Percentiles rank a stretch among this genome's conserved stretches.
These are phyloP conservation scores for Ilex aquifolium DNA, from an alignment of 257 asterid genomes.

Conservation along the genomic window DNA sequence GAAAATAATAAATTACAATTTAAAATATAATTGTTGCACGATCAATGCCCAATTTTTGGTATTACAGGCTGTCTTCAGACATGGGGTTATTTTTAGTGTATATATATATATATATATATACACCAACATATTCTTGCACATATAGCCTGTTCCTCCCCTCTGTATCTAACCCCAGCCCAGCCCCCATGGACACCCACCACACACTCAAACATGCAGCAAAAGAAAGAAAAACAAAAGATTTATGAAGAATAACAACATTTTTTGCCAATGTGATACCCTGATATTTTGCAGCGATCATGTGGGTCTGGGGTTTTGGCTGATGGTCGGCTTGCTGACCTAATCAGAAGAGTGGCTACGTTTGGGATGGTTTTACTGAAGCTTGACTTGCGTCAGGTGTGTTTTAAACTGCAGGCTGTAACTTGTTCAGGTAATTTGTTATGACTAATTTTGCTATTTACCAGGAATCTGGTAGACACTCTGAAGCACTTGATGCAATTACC, in stretches of 20 bases:
- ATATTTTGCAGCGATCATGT: constrained; percentile 60
- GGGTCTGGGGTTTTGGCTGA: constrained; percentile 92
- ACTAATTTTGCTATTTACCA: constrained; percentile 28
- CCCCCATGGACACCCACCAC: too few relatives aligned
- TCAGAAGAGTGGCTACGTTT: constrained; percentile 83
- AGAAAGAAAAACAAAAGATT: not conserved
- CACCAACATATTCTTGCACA: too few relatives aligned
- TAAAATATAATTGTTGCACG: too few relatives aligned
- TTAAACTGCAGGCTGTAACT: not conserved
- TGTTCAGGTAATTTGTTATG: constrained; percentile 9
- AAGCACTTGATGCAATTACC: constrained; percentile 90
- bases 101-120: too few relatives aligned
- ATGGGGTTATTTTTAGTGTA: too few relatives aligned
- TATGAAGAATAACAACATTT: not conserved
- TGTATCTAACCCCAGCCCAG: too few relatives aligned
- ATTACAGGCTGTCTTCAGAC: too few relatives aligned
- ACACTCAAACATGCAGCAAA: too few relatives aligned
- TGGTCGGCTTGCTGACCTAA: constrained; percentile 86
- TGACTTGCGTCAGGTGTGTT: constrained; percentile 90
- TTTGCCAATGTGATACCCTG: not conserved
- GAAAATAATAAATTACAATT: too few relatives aligned
- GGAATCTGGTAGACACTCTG: constrained; percentile 95
- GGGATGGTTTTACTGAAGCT: constrained; percentile 97
- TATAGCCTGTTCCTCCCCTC: too few relatives aligned
- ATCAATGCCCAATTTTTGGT: too few relatives aligned